Evolutionary conservation across 148 eudicot genomes (phyloP), one percentile per base, ranked within the genome.

Genomic region (Spergularia bocconei): DNA sequence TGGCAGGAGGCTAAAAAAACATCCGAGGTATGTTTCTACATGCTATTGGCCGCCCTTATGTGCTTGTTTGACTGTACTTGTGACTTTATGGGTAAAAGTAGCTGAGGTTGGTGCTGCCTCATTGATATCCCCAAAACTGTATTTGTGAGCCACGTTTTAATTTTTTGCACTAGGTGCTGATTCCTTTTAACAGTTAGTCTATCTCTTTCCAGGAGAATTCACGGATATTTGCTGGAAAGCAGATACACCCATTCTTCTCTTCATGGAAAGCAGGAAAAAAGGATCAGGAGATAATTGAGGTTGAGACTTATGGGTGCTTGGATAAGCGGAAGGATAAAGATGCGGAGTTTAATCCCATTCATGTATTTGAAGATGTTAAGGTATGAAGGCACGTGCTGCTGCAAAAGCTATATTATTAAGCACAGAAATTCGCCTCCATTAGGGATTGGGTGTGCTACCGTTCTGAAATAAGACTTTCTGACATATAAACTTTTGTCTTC

Each of bases 211-310:
- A 95, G 98, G 98, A 95, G 83, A 87, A 92, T 81, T 88, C 92
- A 64, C 96, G 93, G 25, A 78, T 91, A 75, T 95, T 83, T 88
- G 85, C 86, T 41, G 98, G 97, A 81, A 91, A 82, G 71, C 87
- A 92, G 84, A 62, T 95, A 53, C 98, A 95, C 80, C 98, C 98
- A 48, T 95, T 95, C 84, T 95, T 95, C 77, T 84, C 89, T 44
- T 83, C 87, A 41, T 53, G 79, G 81, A 90, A 89, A 87, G 77
- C 66, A 74, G 86, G 82, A 38, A 95, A 88, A 83, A 85, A 77
- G 80, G 84, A 64, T 66, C 83, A 79, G 80, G 89, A 85, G 72
- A 73, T 64, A 36, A 68, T 41, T 77, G 84, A 80, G 75, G 66
- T 55, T 74, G 92, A 85, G 81, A 78, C 38, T 63, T 78, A 79